These are phyloP conservation scores for Talaromyces piceae DNA, from an alignment of 2,329 filamentous ascomycete genomes.

Conservation along the genomic window DNA sequence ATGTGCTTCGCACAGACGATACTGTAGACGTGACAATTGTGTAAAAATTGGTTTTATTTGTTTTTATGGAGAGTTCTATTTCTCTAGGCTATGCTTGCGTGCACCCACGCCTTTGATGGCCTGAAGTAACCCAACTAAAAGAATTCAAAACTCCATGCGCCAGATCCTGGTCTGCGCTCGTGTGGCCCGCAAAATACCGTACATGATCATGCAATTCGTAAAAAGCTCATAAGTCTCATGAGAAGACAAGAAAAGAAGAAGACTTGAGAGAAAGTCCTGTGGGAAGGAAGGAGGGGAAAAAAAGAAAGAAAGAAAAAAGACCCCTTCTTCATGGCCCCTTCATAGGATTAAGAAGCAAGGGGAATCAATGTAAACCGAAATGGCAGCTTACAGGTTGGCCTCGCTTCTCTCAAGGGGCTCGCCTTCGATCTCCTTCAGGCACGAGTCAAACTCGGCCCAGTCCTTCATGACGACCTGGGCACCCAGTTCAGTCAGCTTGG, in stretches of 20 bases:
- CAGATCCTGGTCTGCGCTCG: conserved; percentile 8
- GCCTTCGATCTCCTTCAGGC: conserved; percentile 36
- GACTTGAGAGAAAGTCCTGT: too few relatives aligned
- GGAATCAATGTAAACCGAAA: conserved; percentile 1
- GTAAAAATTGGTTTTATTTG: background rate
- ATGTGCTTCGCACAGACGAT: too few relatives aligned
- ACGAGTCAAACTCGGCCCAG: conserved; percentile 40
- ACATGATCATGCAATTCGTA: conserved; percentile 12
- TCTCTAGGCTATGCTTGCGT: background rate
- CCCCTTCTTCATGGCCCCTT: too few relatives aligned
- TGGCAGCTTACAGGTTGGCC: conserved; percentile 8
- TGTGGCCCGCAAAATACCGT: conserved; percentile 10
- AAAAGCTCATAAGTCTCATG: conserved; percentile 11
- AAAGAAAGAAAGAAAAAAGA: too few relatives aligned
- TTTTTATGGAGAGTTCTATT: background rate
- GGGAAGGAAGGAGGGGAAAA: too few relatives aligned
- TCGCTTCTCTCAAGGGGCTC: conserved; percentile 2
- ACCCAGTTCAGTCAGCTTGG: conserved; percentile 53
- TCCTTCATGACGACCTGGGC: conserved; percentile 53
- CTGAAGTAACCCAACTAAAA: background rate
- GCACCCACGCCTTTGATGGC: background rate
- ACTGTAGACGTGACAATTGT: background rate
- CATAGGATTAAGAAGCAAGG: too few relatives aligned
- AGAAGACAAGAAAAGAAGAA: background rate
- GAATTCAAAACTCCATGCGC: conserved; percentile 8